Percentiles rank a stretch among this genome's conserved stretches.
phyloP scores from a whole-genome alignment of 768 basidiomycete genomes.

The Phanerochaete carnosa region DNA sequence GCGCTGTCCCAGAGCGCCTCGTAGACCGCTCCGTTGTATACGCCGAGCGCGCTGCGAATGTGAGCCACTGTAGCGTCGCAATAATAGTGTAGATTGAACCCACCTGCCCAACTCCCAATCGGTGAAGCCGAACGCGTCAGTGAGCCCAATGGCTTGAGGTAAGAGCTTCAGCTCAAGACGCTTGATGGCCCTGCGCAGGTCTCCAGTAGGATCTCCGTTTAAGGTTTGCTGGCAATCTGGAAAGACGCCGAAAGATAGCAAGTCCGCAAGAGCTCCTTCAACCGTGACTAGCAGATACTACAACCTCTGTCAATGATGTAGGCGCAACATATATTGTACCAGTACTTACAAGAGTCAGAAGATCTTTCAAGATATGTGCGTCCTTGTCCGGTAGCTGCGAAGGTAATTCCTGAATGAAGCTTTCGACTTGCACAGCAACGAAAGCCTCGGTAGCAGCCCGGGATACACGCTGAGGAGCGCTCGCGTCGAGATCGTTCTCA shows the following conservation, averaged over 20 bases:
- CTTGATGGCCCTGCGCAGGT: slow-evolving; percentile 49
- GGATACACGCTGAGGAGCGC: slow-evolving; percentile 53
- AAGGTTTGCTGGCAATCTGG: slow-evolving; percentile 3
- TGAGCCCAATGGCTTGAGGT: slow-evolving; percentile 63
- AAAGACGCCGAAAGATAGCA: slow-evolving; percentile 55
- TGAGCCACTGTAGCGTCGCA: not conserved
- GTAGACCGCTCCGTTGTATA: slow-evolving; percentile 62
- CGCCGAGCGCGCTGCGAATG: slow-evolving; percentile 53
- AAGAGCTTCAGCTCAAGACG: slow-evolving; percentile 47
- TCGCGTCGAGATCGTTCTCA: slow-evolving; percentile 45
- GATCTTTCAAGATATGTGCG: slow-evolving; percentile 21
- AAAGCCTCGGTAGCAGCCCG: slow-evolving; percentile 70
- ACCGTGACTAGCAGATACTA: slow-evolving; percentile 61
- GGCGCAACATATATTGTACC: not conserved
- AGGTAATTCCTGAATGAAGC: slow-evolving; percentile 38
- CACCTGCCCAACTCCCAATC: slow-evolving; percentile 76
- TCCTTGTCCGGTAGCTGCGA: slow-evolving; percentile 14
- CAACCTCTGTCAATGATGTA: not conserved
- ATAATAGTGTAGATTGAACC: slow-evolving; percentile 8
- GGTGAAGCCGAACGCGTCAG: slow-evolving; percentile 70
- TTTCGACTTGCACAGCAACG: slow-evolving; percentile 51
- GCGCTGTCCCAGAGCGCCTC: slow-evolving; percentile 61
- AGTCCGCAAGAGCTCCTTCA: slow-evolving; percentile 53
- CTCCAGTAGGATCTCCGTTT: slow-evolving; percentile 41
- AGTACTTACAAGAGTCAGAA: slow-evolving; percentile 44